Conservation (phyloP, 768 basidiomycete species). For the Suillus alpinus region DNA sequence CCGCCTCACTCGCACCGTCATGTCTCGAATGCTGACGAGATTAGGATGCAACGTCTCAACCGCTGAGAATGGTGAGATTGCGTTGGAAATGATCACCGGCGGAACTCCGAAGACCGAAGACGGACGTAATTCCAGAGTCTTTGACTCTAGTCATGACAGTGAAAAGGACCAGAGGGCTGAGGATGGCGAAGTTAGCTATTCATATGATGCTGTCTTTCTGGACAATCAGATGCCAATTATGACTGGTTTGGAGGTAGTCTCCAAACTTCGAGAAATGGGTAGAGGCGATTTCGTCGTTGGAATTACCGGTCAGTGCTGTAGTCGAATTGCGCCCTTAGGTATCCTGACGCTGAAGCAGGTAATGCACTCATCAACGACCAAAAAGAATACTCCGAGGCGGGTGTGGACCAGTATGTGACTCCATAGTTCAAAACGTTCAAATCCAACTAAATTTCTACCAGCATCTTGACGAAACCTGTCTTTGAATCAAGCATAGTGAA, state of each 20-base stretch:
- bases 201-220: conserved; percentile 50
- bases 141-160: not conserved
- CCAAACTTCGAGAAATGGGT: conserved; percentile 61
- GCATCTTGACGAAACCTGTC: conserved; percentile 80
- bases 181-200: not conserved
- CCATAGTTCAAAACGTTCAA: not conserved
- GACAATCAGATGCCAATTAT: conserved; percentile 84
- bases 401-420: conserved; percentile 63
- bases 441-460: conserved; percentile 23
- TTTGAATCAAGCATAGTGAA: conserved; percentile 49
- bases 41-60: conserved; percentile 76
- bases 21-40: conserved; percentile 75
- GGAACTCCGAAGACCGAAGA: conserved; percentile 4
- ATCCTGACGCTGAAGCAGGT: conserved; percentile 32
- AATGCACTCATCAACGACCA: conserved; percentile 63
- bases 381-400: conserved; percentile 71
- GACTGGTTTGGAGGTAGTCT: conserved; percentile 68
- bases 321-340: not conserved
- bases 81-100: conserved; percentile 69
- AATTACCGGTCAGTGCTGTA: conserved; percentile 54
- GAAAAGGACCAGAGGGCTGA: not conserved
- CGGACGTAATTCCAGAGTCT: conserved; percentile 13
- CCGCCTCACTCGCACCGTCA: conserved; percentile 71
- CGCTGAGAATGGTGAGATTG: conserved; percentile 82
- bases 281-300: conserved; percentile 80